Percentiles rank a stretch among this genome's conserved stretches.
Evolutionary conservation across 1,284 basidiomycete genomes (phyloP).

Genomic region (Cryptococcus sp.): DNA sequence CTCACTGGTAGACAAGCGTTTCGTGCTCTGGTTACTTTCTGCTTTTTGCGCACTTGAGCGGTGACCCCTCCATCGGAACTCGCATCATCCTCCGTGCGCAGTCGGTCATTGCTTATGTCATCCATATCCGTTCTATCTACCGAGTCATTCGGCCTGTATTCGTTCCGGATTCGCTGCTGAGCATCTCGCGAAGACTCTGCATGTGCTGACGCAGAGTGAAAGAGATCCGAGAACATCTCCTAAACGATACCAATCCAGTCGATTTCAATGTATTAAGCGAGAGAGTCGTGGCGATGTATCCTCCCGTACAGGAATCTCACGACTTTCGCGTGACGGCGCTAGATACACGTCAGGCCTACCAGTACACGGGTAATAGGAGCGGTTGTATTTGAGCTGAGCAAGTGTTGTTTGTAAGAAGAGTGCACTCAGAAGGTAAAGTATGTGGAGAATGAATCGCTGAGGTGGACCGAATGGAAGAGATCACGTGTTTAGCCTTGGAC

Average conservation of each 20-base stretch:
- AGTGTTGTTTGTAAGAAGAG: too few species aligned
- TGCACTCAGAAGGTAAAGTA: too few species aligned
- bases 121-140: background rate
- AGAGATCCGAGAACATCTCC: background rate
- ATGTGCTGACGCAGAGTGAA: background rate
- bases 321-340: too few species aligned
- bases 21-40: conserved; percentile 31
- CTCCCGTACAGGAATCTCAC: too few species aligned
- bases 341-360: too few species aligned
- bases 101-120: background rate
- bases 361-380: too few species aligned
- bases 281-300: background rate
- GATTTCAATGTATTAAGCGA: background rate
- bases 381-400: too few species aligned
- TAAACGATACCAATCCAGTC: background rate
- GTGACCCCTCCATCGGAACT: background rate
- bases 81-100: background rate
- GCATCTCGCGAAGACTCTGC: conserved; percentile 1
- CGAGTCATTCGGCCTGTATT: background rate
- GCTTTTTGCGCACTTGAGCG: conserved; percentile 19
- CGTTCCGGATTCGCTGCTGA: background rate
- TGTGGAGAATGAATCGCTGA: too few species aligned
- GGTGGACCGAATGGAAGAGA: too few species aligned
- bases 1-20: conserved; percentile 27
- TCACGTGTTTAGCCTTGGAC: too few species aligned